A percentile compares a stretch with the other conserved stretches of the same genome.
phyloP scores from a whole-genome alignment of 2,329 filamentous ascomycete genomes.

The Fusarium stilboides region DNA sequence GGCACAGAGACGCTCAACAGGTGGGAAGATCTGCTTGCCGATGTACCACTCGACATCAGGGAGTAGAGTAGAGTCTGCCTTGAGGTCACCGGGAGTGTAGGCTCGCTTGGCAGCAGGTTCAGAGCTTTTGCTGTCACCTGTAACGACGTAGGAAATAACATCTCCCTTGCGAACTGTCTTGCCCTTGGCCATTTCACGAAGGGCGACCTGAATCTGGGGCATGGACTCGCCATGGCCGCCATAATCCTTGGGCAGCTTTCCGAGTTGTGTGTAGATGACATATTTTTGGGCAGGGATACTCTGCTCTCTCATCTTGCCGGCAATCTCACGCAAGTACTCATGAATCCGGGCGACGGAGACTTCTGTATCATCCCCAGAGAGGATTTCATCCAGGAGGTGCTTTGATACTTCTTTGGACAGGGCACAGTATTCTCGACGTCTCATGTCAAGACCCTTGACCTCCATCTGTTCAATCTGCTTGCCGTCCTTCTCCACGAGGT shows the following conservation, averaged over 20 bases:
- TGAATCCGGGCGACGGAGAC: constrained; percentile 90
- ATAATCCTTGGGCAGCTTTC: constrained; percentile 93
- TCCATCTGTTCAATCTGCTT: constrained; percentile 96
- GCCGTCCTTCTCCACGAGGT: constrained; percentile 89
- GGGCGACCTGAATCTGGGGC: constrained; percentile 96
- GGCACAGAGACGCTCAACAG: constrained; percentile 96
- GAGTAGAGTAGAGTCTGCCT: constrained; percentile 79
- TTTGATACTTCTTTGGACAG: constrained; percentile 95
- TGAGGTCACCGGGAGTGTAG: constrained; percentile 87
- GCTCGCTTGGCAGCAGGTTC: constrained; percentile 89
- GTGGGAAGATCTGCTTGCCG: constrained; percentile 97
- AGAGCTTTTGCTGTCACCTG: constrained; percentile 75
- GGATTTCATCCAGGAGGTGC: constrained; percentile 90
- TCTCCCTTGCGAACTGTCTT: constrained; percentile 93
- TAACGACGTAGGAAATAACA: constrained; percentile 96
- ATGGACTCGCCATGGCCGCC: constrained; percentile 89
- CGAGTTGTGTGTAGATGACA: constrained; percentile 97
- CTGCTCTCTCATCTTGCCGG: constrained; percentile 87
- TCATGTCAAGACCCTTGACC: constrained; percentile 98
- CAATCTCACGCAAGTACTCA: constrained; percentile 90
- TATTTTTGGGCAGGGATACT: constrained; percentile 86
- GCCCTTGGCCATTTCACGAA: constrained; percentile 88
- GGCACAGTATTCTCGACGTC: constrained; percentile 94
- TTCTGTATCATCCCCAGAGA: constrained; percentile 94
- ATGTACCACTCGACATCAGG: constrained; percentile 99